A percentile compares a stretch with the other conserved stretches of the same genome.
Conservation (phyloP, 176 grass and related monocot genomes). For the Echinochloa phyllopogon region DNA sequence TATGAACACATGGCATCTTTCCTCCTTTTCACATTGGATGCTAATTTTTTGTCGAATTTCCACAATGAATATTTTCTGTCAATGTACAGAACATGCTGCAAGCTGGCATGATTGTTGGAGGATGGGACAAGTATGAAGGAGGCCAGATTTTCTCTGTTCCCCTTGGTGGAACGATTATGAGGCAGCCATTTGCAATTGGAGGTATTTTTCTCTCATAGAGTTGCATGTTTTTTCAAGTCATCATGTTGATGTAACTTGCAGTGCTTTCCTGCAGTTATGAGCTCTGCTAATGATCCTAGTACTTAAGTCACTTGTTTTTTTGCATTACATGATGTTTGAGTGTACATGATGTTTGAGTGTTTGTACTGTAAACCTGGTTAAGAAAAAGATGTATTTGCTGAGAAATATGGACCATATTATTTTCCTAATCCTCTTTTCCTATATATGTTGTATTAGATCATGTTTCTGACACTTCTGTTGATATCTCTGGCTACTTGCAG, state of each 20-base stretch:
- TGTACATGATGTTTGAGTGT: conserved; percentile 6
- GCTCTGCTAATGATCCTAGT: neutral
- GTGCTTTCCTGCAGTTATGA: neutral
- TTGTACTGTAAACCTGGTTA: neutral
- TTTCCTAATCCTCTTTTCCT: neutral
- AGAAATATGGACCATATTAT: conserved; percentile 1
- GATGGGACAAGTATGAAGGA: conserved; percentile 98
- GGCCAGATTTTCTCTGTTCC: conserved; percentile 93
- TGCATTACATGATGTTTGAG: neutral
- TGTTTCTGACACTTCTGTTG: conserved; percentile 18
- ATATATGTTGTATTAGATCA: neutral
- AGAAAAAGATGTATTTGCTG: neutral
- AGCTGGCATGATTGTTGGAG: conserved; percentile 95
- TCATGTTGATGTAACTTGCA: neutral
- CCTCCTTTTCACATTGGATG: neutral
- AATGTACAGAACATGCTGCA: conserved; percentile 84
- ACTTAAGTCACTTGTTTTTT: too few relatives aligned
- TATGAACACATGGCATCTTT: neutral
- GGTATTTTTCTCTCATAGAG: conserved; percentile 47
- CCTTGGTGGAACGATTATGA: conserved; percentile 90
- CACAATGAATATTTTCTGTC: conserved; percentile 18
- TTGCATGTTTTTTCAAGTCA: neutral
- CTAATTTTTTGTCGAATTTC: neutral
- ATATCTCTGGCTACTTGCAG: conserved; percentile 40
- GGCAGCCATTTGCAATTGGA: conserved; percentile 94